These are phyloP conservation scores for Thielaviopsis ethacetica DNA, from an alignment of 2,329 filamentous ascomycete genomes.

Conservation along the genomic window DNA sequence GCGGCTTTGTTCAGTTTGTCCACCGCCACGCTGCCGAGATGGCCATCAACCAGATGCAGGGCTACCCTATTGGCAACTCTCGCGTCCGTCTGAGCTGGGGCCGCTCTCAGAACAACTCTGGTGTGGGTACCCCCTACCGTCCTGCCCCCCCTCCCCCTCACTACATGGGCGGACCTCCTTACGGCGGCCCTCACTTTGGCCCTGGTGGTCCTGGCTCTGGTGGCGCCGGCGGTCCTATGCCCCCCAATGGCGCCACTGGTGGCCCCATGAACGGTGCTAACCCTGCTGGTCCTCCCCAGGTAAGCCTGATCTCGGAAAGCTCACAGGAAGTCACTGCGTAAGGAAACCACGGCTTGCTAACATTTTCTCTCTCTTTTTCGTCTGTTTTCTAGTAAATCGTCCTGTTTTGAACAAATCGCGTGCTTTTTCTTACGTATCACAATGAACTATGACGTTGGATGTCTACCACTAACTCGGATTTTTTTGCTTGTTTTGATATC, in stretches of 20 bases:
- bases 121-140: slow-evolving; percentile 90
- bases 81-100: slow-evolving; percentile 96
- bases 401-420: slow-evolving; percentile 5
- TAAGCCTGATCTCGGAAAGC: slow-evolving; percentile 14
- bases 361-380: background rate
- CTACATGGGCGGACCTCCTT: slow-evolving; percentile 32
- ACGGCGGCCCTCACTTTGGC: slow-evolving; percentile 31
- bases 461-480: slow-evolving; percentile 5
- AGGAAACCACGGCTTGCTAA: background rate
- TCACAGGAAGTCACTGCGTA: background rate
- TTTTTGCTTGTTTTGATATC: slow-evolving; percentile 1
- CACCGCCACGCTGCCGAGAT: slow-evolving; percentile 98
- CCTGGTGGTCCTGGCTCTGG: slow-evolving; percentile 27
- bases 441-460: slow-evolving; percentile 12
- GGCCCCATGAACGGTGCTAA: slow-evolving; percentile 23
- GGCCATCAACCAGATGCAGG: slow-evolving; percentile 99
- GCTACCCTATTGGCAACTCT: slow-evolving; percentile 97
- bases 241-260: slow-evolving; percentile 21
- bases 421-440: slow-evolving; percentile 12
- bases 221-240: slow-evolving; percentile 21
- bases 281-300: slow-evolving; percentile 24
- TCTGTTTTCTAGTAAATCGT: slow-evolving; percentile 7
- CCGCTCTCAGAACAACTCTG: slow-evolving; percentile 97
- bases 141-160: slow-evolving; percentile 59
- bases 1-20: slow-evolving; percentile 97